phyloP scores from a whole-genome alignment of 257 asterid genomes.

The Fraxinus anomala region DNA sequence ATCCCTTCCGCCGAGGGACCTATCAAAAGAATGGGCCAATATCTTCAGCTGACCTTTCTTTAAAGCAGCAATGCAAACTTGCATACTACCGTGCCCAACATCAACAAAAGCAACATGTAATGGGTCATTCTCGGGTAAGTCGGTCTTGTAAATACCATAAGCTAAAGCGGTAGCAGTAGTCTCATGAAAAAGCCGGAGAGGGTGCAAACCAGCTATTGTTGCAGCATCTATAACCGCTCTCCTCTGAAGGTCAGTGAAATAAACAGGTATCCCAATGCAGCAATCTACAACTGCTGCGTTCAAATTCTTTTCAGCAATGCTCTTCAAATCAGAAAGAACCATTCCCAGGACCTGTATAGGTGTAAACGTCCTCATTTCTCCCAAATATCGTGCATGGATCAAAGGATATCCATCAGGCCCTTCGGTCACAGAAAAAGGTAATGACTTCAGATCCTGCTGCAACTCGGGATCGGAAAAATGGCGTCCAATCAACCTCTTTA shows the following conservation, averaged over 20 bases:
- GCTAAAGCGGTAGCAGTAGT: slow-evolving; percentile 62
- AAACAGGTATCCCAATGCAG: slow-evolving; percentile 53
- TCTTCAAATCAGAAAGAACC: slow-evolving; percentile 51
- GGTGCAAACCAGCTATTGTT: slow-evolving; percentile 53
- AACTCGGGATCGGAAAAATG: slow-evolving; percentile 50
- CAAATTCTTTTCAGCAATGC: slow-evolving; percentile 54
- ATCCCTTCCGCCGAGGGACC: slow-evolving; percentile 57
- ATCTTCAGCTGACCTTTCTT: slow-evolving; percentile 55
- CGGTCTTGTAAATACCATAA: slow-evolving; percentile 56
- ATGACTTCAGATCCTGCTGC: slow-evolving; percentile 48
- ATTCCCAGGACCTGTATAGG: slow-evolving; percentile 52
- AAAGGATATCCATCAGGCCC: slow-evolving; percentile 56
- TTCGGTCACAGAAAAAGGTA: slow-evolving; percentile 47
- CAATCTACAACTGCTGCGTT: slow-evolving; percentile 55
- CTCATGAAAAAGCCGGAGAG: slow-evolving; percentile 53
- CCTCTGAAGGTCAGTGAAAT: slow-evolving; percentile 58
- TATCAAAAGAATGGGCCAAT: slow-evolving; percentile 54
- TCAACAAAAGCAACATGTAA: slow-evolving; percentile 53
- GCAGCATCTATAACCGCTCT: slow-evolving; percentile 59
- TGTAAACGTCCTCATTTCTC: slow-evolving; percentile 47
- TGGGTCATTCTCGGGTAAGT: slow-evolving; percentile 52
- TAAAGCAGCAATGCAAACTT: slow-evolving; percentile 52
- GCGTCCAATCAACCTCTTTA: slow-evolving; percentile 54
- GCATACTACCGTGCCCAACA: slow-evolving; percentile 51
- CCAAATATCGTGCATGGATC: slow-evolving; percentile 48